Percentiles rank a stretch among this genome's conserved stretches.
Evolutionary conservation across 768 basidiomycete genomes (phyloP).

Genomic region (Tulasnella sp.): DNA sequence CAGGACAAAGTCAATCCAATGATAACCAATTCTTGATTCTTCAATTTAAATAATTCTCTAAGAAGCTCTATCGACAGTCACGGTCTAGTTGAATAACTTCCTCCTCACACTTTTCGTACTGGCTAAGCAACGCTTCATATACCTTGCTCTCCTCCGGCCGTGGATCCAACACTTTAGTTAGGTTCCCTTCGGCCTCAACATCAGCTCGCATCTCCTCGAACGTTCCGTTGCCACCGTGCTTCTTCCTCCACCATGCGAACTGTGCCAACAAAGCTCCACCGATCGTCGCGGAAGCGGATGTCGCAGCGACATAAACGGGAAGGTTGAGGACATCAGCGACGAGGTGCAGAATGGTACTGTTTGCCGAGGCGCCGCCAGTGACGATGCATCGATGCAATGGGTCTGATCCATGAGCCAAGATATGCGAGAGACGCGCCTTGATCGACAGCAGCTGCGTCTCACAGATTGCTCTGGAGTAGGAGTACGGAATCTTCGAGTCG

Average conservation of each 20-base stretch:
- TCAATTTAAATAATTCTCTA: too few species aligned
- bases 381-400: slow-evolving; percentile 59
- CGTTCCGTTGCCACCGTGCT: slow-evolving; percentile 30
- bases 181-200: slow-evolving; percentile 30
- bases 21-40: too few species aligned
- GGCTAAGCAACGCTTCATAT: slow-evolving; percentile 45
- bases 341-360: slow-evolving; percentile 59
- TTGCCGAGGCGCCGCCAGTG: slow-evolving; percentile 70
- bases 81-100: slow-evolving; percentile 28
- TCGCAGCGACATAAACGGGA: slow-evolving; percentile 53
- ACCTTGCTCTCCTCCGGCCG: slow-evolving; percentile 32
- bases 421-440: slow-evolving; percentile 54
- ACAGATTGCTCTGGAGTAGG: slow-evolving; percentile 65
- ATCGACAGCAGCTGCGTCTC: slow-evolving; percentile 82
- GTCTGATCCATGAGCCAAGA: slow-evolving; percentile 39
- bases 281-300: slow-evolving; percentile 56
- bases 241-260: slow-evolving; percentile 54
- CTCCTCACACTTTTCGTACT: slow-evolving; percentile 50
- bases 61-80: too few species aligned
- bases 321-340: slow-evolving; percentile 72
- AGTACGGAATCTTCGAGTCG: slow-evolving; percentile 32
- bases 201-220: slow-evolving; percentile 53
- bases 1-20: too few species aligned
- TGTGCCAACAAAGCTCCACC: slow-evolving; percentile 64
- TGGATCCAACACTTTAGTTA: slow-evolving; percentile 55